Evolutionary conservation across 805 yeast species (phyloP).

Genomic region (Kodamaea sagamina): DNA sequence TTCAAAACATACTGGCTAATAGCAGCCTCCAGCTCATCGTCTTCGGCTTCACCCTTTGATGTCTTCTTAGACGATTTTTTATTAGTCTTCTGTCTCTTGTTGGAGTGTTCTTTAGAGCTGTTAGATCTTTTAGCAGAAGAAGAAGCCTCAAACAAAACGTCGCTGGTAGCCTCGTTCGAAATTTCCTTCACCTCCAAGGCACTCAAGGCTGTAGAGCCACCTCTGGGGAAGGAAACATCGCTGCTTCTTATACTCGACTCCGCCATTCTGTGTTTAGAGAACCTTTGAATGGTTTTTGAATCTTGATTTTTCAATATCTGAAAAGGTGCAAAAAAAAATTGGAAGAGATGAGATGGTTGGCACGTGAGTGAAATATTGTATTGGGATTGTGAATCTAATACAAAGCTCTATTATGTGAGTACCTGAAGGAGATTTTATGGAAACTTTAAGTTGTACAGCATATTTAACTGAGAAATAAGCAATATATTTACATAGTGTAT

Average conservation of each 20-base stretch:
- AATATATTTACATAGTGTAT: no score
- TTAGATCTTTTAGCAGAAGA: slow-evolving; percentile 29
- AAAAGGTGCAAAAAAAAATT: not conserved
- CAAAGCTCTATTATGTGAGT: no score
- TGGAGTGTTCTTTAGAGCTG: slow-evolving; percentile 20
- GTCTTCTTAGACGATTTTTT: slow-evolving; percentile 6
- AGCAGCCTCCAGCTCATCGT: slow-evolving; percentile 37
- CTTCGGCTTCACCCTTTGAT: slow-evolving; percentile 21
- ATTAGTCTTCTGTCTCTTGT: slow-evolving; percentile 25
- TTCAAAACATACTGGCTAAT: slow-evolving; percentile 66
- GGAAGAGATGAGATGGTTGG: slow-evolving; percentile 5
- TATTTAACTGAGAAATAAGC: no score
- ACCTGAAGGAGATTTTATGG: not conserved
- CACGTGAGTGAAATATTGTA: not conserved
- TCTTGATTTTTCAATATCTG: slow-evolving; percentile 1
- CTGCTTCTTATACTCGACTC: slow-evolving; percentile 31
- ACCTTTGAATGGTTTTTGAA: not conserved
- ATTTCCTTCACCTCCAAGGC: slow-evolving; percentile 92
- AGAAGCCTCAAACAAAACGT: slow-evolving; percentile 69
- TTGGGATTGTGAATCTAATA: no score
- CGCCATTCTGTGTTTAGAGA: not conserved
- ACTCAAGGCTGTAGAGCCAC: slow-evolving; percentile 83
- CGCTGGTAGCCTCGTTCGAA: slow-evolving; percentile 87
- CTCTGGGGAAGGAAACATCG: slow-evolving; percentile 87
- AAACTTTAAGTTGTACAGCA: no score